Conservation (phyloP, 1,139 yeast genomes). For the Pichia sp. region DNA sequence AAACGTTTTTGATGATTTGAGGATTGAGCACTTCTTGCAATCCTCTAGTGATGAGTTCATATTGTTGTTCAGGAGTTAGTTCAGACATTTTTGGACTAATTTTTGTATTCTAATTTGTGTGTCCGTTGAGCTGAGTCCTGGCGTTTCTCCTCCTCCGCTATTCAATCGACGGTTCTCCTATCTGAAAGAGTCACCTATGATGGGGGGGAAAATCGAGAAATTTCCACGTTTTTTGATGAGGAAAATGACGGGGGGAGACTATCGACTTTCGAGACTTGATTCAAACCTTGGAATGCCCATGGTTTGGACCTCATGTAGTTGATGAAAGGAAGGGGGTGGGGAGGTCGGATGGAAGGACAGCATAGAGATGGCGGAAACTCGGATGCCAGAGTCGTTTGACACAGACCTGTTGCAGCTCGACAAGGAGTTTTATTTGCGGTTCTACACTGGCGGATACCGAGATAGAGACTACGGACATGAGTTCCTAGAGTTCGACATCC, state of each 20-base stretch:
- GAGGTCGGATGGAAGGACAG: background rate
- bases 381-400: conserved; percentile 7
- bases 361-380: background rate
- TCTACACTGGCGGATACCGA: conserved; percentile 36
- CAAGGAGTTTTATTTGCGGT: conserved; percentile 34
- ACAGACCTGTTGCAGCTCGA: background rate
- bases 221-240: background rate
- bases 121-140: no score
- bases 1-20: conserved; percentile 78
- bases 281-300: background rate
- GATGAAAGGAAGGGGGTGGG: background rate
- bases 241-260: background rate
- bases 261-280: background rate
- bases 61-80: conserved; percentile 57
- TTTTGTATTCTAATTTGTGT: no score
- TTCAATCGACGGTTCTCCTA: background rate
- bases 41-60: conserved; percentile 72
- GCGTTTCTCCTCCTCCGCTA: background rate
- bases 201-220: background rate
- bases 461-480: conserved; percentile 39
- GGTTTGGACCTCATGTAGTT: background rate
- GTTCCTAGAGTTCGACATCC: conserved; percentile 42
- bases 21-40: conserved; percentile 90
- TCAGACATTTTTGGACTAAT: conserved; percentile 15
- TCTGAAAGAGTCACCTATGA: background rate